Evolutionary conservation across 345 rosid genomes (phyloP).

Genomic region (Hevea brasiliensis): DNA sequence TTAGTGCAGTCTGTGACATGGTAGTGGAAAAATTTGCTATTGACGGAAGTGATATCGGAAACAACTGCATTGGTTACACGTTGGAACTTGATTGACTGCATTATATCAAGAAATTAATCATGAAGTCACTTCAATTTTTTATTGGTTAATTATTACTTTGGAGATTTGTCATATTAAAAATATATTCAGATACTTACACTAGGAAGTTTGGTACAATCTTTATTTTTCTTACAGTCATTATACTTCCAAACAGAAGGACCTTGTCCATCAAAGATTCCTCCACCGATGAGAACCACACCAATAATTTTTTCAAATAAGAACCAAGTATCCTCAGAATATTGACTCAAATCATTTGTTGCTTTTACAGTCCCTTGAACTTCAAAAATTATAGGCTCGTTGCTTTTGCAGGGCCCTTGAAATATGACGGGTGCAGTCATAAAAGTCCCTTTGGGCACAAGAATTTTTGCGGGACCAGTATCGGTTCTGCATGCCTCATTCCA

Average conservation of each 20-base stretch:
- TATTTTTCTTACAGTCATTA: no score
- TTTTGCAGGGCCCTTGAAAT: slow-evolving; percentile 59
- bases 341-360: slow-evolving; percentile 32
- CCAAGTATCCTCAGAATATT: slow-evolving; percentile 40
- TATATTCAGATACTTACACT: no score
- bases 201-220: no score
- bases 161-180: no score
- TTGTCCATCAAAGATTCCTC: slow-evolving; percentile 60
- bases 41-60: no score
- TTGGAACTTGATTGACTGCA: no score
- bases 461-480: slow-evolving; percentile 38
- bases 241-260: slow-evolving; percentile 34
- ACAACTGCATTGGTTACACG: no score
- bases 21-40: no score
- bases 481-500: slow-evolving; percentile 53
- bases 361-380: slow-evolving; percentile 47
- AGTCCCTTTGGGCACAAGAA: slow-evolving; percentile 45
- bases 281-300: slow-evolving; percentile 45
- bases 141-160: no score
- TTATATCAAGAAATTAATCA: no score
- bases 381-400: slow-evolving; percentile 24
- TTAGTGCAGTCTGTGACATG: no score
- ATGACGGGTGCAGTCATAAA: slow-evolving; percentile 46
- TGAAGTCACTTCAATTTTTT: no score
- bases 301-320: slow-evolving; percentile 45